Percentiles rank a stretch among this genome's conserved stretches.
These are phyloP conservation scores for Mychonastes homosphaera DNA, from an alignment of 139 green algal genomes.

Conservation along the genomic window DNA sequence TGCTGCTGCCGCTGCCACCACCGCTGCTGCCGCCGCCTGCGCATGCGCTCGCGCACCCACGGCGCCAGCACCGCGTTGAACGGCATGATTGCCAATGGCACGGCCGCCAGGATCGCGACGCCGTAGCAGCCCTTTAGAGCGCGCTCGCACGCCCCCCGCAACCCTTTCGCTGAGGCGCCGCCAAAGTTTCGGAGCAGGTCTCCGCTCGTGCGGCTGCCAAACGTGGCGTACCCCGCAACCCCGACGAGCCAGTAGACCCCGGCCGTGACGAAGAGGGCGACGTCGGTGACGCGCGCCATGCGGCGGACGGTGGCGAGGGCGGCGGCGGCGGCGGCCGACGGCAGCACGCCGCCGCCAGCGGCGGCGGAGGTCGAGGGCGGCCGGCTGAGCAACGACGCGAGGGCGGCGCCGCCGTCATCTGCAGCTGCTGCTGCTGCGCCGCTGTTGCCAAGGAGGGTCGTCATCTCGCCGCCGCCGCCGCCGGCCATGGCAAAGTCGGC, in stretches of 20 bases:
- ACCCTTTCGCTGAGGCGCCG: slow-evolving; percentile 24
- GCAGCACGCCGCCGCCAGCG: too few relatives aligned
- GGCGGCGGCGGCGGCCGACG: not conserved
- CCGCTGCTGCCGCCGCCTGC: slow-evolving; percentile 4
- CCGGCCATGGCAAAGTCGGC: too few relatives aligned
- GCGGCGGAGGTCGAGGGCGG: too few relatives aligned
- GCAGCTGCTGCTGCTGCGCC: too few relatives aligned
- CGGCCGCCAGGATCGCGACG: slow-evolving; percentile 53
- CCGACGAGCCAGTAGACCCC: slow-evolving; percentile 62
- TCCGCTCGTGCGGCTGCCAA: slow-evolving; percentile 41
- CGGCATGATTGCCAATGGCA: slow-evolving; percentile 64
- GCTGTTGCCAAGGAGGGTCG: too few relatives aligned
- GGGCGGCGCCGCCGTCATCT: too few relatives aligned
- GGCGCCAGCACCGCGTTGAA: slow-evolving; percentile 46
- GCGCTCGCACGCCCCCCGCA: slow-evolving; percentile 51
- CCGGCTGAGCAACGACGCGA: too few relatives aligned
- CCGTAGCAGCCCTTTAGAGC: slow-evolving; percentile 68
- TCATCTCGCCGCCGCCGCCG: too few relatives aligned
- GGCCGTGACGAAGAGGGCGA: slow-evolving; percentile 7
- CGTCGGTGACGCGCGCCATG: not conserved
- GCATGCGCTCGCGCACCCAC: slow-evolving; percentile 9
- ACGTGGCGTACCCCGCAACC: slow-evolving; percentile 55
- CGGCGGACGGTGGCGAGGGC: not conserved
- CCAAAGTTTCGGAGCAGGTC: slow-evolving; percentile 75
- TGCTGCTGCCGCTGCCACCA: not conserved